Evolutionary conservation across 2,329 filamentous ascomycete genomes (phyloP), one percentile per base, ranked within the genome.

Genomic region (Fusarium multiceps): DNA sequence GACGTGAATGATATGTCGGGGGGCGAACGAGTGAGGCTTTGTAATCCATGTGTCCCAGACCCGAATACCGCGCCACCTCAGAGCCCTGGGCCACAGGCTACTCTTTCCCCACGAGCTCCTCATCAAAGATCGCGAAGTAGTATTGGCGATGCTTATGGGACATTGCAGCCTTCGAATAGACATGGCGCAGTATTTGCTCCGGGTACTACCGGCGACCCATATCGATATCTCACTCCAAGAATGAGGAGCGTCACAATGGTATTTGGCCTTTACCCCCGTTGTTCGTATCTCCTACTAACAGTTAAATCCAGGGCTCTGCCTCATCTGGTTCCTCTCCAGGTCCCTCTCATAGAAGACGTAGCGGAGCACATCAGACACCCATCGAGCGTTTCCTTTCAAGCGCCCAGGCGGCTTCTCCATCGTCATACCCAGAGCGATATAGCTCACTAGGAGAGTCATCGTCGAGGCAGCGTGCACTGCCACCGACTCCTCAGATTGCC

Each of bases 11-110:
- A 77, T 32, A 78, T 86, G 25, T 82, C 84, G 6, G 87, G 87
- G 18, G 87, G 87, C 27, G 87, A 88, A 72, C 82, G 85, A 45
- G 87, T 89, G 50, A 81, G 87, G 53, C 83, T 89, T 14, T 89
- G 87, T 77, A 89, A 89, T 71, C 87, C 87, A 1, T 89, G 87
- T 68, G 87, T 89, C 10, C 87, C 87, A 14, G 87, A 89, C 64
- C 87, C 87, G 8, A 89, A 89, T 73, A 88, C 82, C 10, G 82
- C 86, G 21, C 87, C 87, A 28, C 87, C 87, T 9, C 82, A 83
- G 59, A 79, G 82, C 23, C 82, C 82, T 27, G 76, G 75, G 9
- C 76, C 79, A 6, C 73, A 80, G 18, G 69, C 75, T 16, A 75
- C 76, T 23, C 66, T 78, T 23, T 80, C 80, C 7, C 76, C 80